Evolutionary conservation across 2,329 filamentous ascomycete genomes (phyloP).

Genomic region (Penicillium occitanis): DNA sequence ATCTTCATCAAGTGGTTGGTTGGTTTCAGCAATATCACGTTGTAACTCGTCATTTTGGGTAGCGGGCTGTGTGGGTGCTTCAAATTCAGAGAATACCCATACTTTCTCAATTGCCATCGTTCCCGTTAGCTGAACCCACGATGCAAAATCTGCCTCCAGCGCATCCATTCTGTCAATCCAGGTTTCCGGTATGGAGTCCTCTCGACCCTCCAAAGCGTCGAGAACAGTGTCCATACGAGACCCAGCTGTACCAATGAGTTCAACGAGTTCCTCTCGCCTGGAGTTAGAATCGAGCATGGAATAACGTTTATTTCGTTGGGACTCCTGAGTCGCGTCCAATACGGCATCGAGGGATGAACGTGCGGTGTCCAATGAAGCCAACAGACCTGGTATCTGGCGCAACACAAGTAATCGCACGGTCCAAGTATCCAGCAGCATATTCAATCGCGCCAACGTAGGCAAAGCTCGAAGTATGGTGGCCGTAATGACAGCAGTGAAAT

Average conservation of each 20-base stretch:
- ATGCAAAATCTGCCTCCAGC: conserved; percentile 72
- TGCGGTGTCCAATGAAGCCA: conserved; percentile 59
- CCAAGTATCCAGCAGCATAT: conserved; percentile 74
- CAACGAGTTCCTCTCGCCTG: conserved; percentile 58
- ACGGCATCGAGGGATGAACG: conserved; percentile 38
- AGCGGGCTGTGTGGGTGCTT: not conserved
- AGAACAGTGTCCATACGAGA: conserved; percentile 78
- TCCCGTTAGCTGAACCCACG: conserved; percentile 79
- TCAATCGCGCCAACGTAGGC: conserved; percentile 74
- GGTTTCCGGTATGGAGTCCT: conserved; percentile 77
- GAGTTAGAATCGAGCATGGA: conserved; percentile 43
- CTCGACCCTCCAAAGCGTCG: conserved; percentile 77
- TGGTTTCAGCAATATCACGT: not conserved
- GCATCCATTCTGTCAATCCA: conserved; percentile 88
- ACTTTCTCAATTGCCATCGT: conserved; percentile 69
- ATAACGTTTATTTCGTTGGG: conserved; percentile 31
- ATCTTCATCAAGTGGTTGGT: not conserved
- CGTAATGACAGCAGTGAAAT: conserved; percentile 85
- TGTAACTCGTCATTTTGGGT: not conserved
- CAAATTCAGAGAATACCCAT: conserved; percentile 33
- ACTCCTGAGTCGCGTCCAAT: conserved; percentile 30
- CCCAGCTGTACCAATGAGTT: conserved; percentile 69
- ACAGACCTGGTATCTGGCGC: conserved; percentile 67
- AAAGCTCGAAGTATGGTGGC: conserved; percentile 87
- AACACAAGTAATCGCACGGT: conserved; percentile 72